Evolutionary conservation across 2,329 filamentous ascomycete genomes (phyloP).

Genomic region (Colletotrichum nymphaeae): DNA sequence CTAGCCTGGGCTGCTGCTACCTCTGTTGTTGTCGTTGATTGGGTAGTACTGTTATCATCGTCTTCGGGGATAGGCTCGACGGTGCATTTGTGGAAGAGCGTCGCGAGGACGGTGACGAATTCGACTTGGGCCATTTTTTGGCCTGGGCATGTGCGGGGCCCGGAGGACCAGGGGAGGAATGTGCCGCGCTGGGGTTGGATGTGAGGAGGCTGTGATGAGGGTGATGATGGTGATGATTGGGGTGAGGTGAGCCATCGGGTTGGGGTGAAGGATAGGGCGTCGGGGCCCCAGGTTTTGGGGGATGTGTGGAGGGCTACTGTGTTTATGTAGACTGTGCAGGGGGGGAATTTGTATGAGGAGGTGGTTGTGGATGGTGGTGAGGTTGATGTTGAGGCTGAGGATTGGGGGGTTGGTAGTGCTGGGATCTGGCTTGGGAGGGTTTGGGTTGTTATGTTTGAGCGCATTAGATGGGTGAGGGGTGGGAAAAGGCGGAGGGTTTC

Average conservation of each 20-base stretch:
- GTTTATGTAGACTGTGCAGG: slow-evolving; percentile 50
- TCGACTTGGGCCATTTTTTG: slow-evolving; percentile 68
- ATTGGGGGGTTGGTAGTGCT: too few species aligned
- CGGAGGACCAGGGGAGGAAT: slow-evolving; percentile 60
- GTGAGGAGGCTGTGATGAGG: background rate
- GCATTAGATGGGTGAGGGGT: background rate
- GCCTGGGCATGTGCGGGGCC: slow-evolving; percentile 62
- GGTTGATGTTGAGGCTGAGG: background rate
- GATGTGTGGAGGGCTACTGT: slow-evolving; percentile 43
- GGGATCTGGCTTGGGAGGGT: background rate
- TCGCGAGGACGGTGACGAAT: slow-evolving; percentile 58
- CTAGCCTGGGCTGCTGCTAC: background rate
- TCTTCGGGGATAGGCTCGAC: background rate
- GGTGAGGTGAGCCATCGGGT: slow-evolving; percentile 48
- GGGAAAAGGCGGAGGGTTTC: slow-evolving; percentile 5
- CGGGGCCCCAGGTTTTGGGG: slow-evolving; percentile 42
- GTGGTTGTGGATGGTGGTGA: slow-evolving; percentile 25
- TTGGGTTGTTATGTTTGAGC: background rate
- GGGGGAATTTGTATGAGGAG: slow-evolving; percentile 42
- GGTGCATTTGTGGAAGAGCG: slow-evolving; percentile 44
- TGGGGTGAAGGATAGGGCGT: slow-evolving; percentile 51
- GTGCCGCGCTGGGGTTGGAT: slow-evolving; percentile 42
- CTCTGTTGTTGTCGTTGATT: background rate
- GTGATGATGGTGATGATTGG: too few species aligned
- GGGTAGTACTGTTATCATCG: background rate